phyloP scores from a whole-genome alignment of 108 stramenopile species.

The Bacterosira constricta region DNA sequence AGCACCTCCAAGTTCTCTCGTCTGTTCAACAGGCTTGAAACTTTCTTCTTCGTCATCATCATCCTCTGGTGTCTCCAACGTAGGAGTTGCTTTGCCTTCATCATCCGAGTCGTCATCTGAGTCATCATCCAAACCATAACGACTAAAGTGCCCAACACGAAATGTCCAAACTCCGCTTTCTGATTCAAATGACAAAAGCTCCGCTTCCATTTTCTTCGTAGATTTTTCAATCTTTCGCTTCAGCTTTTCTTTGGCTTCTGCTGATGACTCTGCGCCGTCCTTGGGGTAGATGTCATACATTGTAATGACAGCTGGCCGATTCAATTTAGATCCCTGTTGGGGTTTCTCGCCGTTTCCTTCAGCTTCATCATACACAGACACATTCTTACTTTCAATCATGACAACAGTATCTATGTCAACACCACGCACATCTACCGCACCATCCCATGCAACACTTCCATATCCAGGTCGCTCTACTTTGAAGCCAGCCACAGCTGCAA shows the following conservation, averaged over 20 bases:
- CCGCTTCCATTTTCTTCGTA: conserved; percentile 81
- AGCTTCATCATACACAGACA: conserved; percentile 86
- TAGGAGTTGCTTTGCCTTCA: conserved; percentile 37
- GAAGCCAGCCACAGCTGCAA: conserved; percentile 87
- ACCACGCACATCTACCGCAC: conserved; percentile 89
- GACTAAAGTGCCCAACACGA: conserved; percentile 91
- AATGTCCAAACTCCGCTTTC: conserved; percentile 88
- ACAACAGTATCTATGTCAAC: conserved; percentile 82
- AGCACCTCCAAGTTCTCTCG: conserved; percentile 53
- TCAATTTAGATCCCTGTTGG: conserved; percentile 79
- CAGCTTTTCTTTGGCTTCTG: conserved; percentile 66
- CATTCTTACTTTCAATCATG: conserved; percentile 78
- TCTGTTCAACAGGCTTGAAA: conserved; percentile 3
- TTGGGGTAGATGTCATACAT: conserved; percentile 75
- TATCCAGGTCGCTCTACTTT: conserved; percentile 67
- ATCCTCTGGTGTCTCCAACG: conserved; percentile 30
- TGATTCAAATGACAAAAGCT: conserved; percentile 80
- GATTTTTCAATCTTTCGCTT: conserved; percentile 57
- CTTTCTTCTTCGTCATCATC: conserved; percentile 35
- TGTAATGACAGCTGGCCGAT: conserved; percentile 89
- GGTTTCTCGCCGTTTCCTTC: conserved; percentile 81
- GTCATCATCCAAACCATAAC: conserved; percentile 85
- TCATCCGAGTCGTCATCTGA: conserved; percentile 75
- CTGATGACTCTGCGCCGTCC: conserved; percentile 53
- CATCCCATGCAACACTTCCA: conserved; percentile 93